Conservation (phyloP, 1,284 basidiomycete species). For the Ustilago cynodontis region DNA sequence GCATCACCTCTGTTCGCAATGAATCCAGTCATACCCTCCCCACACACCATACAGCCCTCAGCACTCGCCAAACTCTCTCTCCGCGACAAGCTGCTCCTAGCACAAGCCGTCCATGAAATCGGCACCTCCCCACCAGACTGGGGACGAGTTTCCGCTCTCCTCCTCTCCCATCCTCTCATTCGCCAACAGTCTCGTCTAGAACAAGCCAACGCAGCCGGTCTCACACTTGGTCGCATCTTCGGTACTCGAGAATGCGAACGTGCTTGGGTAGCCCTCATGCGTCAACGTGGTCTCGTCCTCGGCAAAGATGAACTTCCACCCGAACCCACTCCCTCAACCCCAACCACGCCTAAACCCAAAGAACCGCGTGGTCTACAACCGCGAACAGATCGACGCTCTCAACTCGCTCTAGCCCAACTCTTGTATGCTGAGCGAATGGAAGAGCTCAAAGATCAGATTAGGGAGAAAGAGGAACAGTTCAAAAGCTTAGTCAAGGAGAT, state of each 20-base stretch:
- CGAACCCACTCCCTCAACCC: conserved; percentile 13
- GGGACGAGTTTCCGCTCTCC: conserved; percentile 52
- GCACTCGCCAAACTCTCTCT: conserved; percentile 49
- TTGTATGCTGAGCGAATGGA: conserved; percentile 64
- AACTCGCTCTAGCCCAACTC: conserved; percentile 62
- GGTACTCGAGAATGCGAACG: conserved; percentile 62
- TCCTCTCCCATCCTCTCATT: conserved; percentile 62
- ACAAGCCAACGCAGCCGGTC: conserved; percentile 50
- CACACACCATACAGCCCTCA: conserved; percentile 43
- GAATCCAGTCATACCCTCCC: conserved; percentile 49
- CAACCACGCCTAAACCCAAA: conserved; percentile 36
- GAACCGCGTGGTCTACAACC: conserved; percentile 53
- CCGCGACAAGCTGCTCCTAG: conserved; percentile 65
- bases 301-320: conserved; percentile 44
- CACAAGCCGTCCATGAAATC: conserved; percentile 64
- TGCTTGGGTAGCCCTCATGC: conserved; percentile 60
- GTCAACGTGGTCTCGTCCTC: conserved; percentile 53
- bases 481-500: conserved; percentile 43
- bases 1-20: conserved; percentile 5
- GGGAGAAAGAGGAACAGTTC: conserved; percentile 59
- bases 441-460: conserved; percentile 58
- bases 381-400: conserved; percentile 44
- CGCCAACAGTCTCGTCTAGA: conserved; percentile 52
- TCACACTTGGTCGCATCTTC: conserved; percentile 58
- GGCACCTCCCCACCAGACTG: conserved; percentile 62